Conservation (phyloP, 768 basidiomycete genomes). For the Boletus huronensis region DNA sequence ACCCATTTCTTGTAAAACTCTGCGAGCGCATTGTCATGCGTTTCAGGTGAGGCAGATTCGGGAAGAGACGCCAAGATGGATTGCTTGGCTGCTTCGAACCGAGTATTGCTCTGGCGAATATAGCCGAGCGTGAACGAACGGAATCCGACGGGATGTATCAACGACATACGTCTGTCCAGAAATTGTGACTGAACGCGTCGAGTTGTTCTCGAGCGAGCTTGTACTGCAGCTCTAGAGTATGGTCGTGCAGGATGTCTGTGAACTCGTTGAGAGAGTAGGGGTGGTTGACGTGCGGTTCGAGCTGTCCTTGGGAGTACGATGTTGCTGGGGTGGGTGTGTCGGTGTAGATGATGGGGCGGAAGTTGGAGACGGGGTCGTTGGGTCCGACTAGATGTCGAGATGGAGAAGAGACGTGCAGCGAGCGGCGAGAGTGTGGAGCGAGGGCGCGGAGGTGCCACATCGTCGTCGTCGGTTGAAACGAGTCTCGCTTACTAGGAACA, state of each 20-base stretch:
- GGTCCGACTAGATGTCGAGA: conserved; percentile 54
- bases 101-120: conserved; percentile 61
- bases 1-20: conserved; percentile 76
- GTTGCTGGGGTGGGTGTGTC: conserved; percentile 42
- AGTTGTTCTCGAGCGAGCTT: conserved; percentile 67
- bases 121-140: conserved; percentile 1
- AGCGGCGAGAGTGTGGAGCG: conserved; percentile 12
- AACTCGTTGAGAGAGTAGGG: conserved; percentile 83
- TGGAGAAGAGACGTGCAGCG: conserved; percentile 25
- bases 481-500: too few relatives aligned
- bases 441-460: not conserved
- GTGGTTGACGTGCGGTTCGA: conserved; percentile 38
- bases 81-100: conserved; percentile 71
- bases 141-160: not conserved
- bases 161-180: conserved; percentile 74
- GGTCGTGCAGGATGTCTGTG: conserved; percentile 31
- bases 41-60: conserved; percentile 42
- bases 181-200: conserved; percentile 71
- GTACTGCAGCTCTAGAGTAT: conserved; percentile 61
- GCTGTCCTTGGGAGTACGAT: conserved; percentile 22
- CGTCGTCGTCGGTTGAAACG: not conserved
- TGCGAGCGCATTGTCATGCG: conserved; percentile 67
- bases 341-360: conserved; percentile 77
- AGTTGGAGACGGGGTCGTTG: conserved; percentile 73
- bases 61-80: conserved; percentile 57